Evolutionary conservation across 345 rosid genomes (phyloP).

Genomic region (Eucalyptus leucophloia): DNA sequence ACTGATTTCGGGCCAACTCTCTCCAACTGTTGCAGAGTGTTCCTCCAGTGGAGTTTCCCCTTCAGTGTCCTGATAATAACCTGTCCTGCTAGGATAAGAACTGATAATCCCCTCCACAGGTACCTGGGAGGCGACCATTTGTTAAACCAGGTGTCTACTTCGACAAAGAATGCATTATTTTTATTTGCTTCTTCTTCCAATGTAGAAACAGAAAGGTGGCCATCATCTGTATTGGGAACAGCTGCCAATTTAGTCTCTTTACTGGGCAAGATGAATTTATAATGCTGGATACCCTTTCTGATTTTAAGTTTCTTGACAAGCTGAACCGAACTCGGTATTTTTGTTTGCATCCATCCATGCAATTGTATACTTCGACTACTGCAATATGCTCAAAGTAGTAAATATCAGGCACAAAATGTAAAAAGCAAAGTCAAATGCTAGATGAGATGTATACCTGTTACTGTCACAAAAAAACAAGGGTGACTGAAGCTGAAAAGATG

Average conservation of each 20-base stretch:
- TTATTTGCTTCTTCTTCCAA: background rate
- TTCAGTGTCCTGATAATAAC: background rate
- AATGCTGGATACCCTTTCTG: background rate
- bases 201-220: background rate
- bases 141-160: background rate
- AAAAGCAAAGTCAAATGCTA: background rate
- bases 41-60: constrained; percentile 9
- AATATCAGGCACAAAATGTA: background rate
- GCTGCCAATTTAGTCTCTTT: background rate
- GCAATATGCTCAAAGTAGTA: background rate
- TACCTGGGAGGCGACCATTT: constrained; percentile 8
- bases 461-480: background rate
- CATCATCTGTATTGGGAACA: background rate
- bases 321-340: background rate
- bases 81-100: constrained; percentile 6
- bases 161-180: background rate
- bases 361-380: background rate
- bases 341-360: background rate
- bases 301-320: background rate
- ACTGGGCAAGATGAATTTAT: background rate
- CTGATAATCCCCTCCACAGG: constrained; percentile 12
- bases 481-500: background rate
- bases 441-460: background rate
- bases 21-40: constrained; percentile 13
- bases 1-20: constrained; percentile 12